Evolutionary conservation across 768 basidiomycete species (phyloP), one percentile per base, ranked within the genome.

Genomic region (Suillus fuscotomentosus): DNA sequence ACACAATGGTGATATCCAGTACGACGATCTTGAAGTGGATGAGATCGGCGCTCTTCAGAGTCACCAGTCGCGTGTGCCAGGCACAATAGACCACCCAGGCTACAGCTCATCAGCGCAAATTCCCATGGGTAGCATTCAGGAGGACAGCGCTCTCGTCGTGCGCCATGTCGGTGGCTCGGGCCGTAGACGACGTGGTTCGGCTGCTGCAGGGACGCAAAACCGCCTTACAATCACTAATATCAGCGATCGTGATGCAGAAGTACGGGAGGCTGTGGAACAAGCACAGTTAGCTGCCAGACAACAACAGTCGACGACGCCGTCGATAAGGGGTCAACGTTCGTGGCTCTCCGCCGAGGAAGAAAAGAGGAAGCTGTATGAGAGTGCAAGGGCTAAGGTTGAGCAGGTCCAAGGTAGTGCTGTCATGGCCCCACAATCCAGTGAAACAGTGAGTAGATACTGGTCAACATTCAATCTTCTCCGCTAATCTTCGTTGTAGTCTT

Each of bases 181-280:
- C 6, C 60, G 78, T 14, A 77, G 76, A 62, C 70, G 77, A 64
- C 75, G 76, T 36, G 71, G 72, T 48, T 79, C 75, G 22, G 72
- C 73, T n/a, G 66, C 50, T 17, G 63, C 62, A 24, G 50, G 60
- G 10, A 48, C 72, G 15, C 72, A 72, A 47, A 77, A 76, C 59
- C 73, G 82, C 4, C 69, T 83, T 14, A 82, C 82, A 53, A 73
- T 83, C 41, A 77, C 77, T 42, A 84, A 84, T 63, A 68, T 73
- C 41, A 77, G 74, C 22, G 79, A 82, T 39, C 70, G 73, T 47
- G 76, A 78, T 60, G 61, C 39, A 22, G 47, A n/a, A 51, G 62
- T 65, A 20, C 66, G 82, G 38, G 87, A 70, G 80, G 84, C 65
- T 81, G 84, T 67, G 78, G 85, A 61, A 74, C 82, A 65, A 38